Evolutionary conservation across 768 basidiomycete species (phyloP), one percentile per base, ranked within the genome.

Genomic region (Rubroboletus satanas): DNA sequence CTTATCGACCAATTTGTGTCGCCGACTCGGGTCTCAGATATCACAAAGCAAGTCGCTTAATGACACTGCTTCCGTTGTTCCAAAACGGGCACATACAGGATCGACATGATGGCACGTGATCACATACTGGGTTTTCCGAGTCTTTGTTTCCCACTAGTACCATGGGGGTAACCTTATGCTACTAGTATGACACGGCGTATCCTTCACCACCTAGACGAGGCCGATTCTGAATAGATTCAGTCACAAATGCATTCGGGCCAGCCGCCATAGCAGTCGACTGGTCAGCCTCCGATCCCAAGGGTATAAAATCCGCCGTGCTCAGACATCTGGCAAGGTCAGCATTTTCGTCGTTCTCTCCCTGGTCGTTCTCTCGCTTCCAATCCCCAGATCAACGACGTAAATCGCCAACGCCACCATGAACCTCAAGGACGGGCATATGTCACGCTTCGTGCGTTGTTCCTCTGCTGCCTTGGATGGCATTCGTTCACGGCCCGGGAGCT

Each of bases 21-120:
- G 14, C 26, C 8, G 7, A 45, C 49, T 26, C 26, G 26, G 26
- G 62, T 62, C 58, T 64, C 58, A 54, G 21, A 41, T 14, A 9
- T 5, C 46, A 63, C 52, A 64, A 64, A 50, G 62, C 49, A 64
- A 33, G 11, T 38, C 44, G 17, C 42, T 28, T 44, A 11, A 12
- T 7, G 36, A 6, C 35, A 33, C 10, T 21, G 3, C n/a, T 26
- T 14, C 35, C 37, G 18, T 12, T 12, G 31, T 29, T 37, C 45
- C 18, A 46, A 58, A 59, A 43, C 15, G 39, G 57, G 21, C 14
- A 37, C 7, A n/a, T 28, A 31, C n/a, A 15, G n/a, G 57, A 59
- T 59, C 58, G 58, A 36, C 57, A 41, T 21, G 3, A 1, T 7
- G 14, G 5, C 58, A 60, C 57, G 58, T 59, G 58, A 57, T 17